Conservation (phyloP, 257 asterid genomes). For the Dorcoceras hygrometricum region DNA sequence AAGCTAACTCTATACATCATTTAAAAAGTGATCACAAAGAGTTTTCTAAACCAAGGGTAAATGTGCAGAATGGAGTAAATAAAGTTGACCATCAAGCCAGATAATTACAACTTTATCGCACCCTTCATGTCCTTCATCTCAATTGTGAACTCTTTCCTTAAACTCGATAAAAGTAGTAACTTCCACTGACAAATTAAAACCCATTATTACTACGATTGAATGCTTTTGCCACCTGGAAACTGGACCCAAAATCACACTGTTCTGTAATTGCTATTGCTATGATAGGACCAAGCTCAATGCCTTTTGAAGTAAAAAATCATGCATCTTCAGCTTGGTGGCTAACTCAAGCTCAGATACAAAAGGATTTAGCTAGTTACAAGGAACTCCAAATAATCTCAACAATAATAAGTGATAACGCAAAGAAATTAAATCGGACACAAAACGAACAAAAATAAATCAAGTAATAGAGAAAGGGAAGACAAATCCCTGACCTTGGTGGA, state of each 20-base stretch:
- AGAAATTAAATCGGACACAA: neutral
- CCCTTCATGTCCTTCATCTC: neutral
- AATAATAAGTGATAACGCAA: neutral
- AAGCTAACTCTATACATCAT: no score
- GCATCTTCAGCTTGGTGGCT: conserved; percentile 16
- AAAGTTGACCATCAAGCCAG: neutral
- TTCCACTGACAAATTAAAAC: neutral
- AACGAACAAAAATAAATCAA: neutral
- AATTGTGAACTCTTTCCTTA: neutral
- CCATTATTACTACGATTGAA: neutral
- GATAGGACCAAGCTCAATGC: neutral
- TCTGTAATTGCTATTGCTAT: neutral
- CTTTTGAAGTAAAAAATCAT: no score
- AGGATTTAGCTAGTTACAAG: neutral
- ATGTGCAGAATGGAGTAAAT: neutral
- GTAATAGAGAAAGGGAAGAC: neutral
- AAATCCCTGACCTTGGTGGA: conserved; percentile 63
- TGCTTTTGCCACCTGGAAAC: neutral
- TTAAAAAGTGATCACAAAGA: neutral
- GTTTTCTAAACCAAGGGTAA: neutral
- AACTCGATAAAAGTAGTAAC: neutral
- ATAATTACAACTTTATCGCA: neutral
- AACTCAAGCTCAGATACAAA: conserved; percentile 6
- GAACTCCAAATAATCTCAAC: neutral
- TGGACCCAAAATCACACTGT: neutral